Base-by-base conservation (phyloP, 441 rosid species). In the Corymbia citriodora region DNA sequence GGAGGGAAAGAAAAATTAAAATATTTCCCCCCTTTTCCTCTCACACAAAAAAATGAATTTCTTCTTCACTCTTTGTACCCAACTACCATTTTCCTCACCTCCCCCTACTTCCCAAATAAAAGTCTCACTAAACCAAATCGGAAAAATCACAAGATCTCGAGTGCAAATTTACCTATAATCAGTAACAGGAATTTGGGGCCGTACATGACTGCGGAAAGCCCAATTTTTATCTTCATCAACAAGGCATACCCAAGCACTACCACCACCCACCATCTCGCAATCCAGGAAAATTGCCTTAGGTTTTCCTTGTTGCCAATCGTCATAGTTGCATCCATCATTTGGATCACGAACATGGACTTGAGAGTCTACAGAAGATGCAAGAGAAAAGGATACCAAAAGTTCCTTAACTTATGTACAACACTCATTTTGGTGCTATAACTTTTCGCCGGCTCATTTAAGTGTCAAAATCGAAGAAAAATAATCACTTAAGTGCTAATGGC, bases 211-310 rank as follows among this genome's bases (percentile, higher is more conserved):
- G 87, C 93, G 93, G 87, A 96, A 90, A 91, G 96, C 90, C 25
- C 94, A 88, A 91, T 95, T 95, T 91, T 96, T 98, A 90, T 94
- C 93, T 93, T 95, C 96, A 87, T 95, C 98, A 92, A 97, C 92
- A 54, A 97, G 92, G 90, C 96, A n/a, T n/a, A n/a, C n/a, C n/a
- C n/a, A n/a, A n/a, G n/a, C n/a, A n/a, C n/a, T n/a, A n/a, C n/a
- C n/a, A n/a, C n/a, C n/a, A n/a, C n/a, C n/a, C n/a, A n/a, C n/a
- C n/a, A n/a, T n/a, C n/a, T n/a, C n/a, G 90, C 97, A 96, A 93
- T 94, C 98, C 85, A 97, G 91, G 19, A 97, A 96, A 89, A 96
- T 89, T 27, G 95, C 97, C 91, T 92, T 89, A 40, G 88, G 92
- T 79, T 90, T 81, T 74, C 45, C 68, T 61, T 27, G 68, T 12